A percentile compares a stretch with the other conserved stretches of the same genome.
Evolutionary conservation across 257 asterid species (phyloP).

Genomic region (Solanum okadae): DNA sequence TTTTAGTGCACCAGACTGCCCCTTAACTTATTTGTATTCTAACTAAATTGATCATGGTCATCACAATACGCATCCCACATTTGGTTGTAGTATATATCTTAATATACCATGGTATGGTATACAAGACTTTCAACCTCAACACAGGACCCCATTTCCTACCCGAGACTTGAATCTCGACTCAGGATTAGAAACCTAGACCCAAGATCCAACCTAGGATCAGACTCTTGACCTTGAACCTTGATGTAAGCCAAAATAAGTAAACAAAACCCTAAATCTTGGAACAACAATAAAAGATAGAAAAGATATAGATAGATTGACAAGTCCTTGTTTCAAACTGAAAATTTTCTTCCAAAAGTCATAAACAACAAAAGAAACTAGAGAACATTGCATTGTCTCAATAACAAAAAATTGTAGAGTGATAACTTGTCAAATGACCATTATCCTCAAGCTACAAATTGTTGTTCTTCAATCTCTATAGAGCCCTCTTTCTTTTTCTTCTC

Average conservation of each 20-base stretch:
- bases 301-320: not conserved
- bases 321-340: not conserved
- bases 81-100: not conserved
- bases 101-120: not conserved
- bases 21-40: not conserved
- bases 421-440: not conserved
- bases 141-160: fast-evolving
- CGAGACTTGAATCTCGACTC: not conserved
- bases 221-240: not conserved
- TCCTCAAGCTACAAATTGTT: slow-evolving; percentile 4
- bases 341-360: not conserved
- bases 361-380: not conserved
- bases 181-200: not conserved
- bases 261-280: not conserved
- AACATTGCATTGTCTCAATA: not conserved
- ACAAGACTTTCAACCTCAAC: not conserved
- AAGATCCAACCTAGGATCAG: not conserved
- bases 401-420: not conserved
- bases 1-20: too few species aligned
- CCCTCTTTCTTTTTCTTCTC: not conserved
- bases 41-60: not conserved
- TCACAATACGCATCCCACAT: not conserved
- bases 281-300: not conserved
- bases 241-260: too few species aligned
- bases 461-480: not conserved